Evolutionary conservation across 2,329 filamentous ascomycete species (phyloP), one percentile per base, ranked within the genome.

Genomic region (Talaromyces verruculosus): DNA sequence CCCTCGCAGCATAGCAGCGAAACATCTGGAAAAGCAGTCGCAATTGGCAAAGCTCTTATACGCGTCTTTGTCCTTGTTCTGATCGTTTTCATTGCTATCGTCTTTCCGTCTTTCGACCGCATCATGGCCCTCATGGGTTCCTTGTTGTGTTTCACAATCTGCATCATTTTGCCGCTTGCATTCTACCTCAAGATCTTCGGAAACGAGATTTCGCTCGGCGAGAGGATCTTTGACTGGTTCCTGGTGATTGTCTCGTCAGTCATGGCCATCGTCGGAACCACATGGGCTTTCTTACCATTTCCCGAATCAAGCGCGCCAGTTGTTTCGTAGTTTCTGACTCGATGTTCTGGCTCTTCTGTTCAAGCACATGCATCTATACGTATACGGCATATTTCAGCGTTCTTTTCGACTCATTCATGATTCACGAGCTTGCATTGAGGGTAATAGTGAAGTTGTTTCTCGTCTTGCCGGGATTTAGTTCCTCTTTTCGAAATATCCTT

Each of bases 371-470:
- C 11, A 60, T 51, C 11, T 45, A 63, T 57, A 30, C 47, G 63
- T 53, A 33, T 39, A 33, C 39, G 37, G 51, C 35, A 57, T 61
- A 39, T 55, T 59, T 19, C 55, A 55, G 57, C 57, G 55, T 51
- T 66, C 49, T 30, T 35, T 28, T 47, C 62, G 35, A 28, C 62
- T 49, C 19, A 51, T 47, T 57, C 25, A 60, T 58, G 37, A 53
- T 37, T 57, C 17, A 33, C 53, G 37, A n/a, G 4, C 67, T 41
- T 22, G 37, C 51, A 63, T 63, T 61, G 67, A 97, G 77, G 17
- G 92, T 85, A 71, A 98, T 88, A 15, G 91, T 88, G 77, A 98
- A 99, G 74, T 99, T 98, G 79, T 99, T 99, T 75, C 93, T 87
- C 28, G 83, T 85, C 63, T 83, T 82, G 11, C 93, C 93, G 25